phyloP scores from a whole-genome alignment of 2,329 filamentous ascomycete species.

The Diaporthe humulicola region DNA sequence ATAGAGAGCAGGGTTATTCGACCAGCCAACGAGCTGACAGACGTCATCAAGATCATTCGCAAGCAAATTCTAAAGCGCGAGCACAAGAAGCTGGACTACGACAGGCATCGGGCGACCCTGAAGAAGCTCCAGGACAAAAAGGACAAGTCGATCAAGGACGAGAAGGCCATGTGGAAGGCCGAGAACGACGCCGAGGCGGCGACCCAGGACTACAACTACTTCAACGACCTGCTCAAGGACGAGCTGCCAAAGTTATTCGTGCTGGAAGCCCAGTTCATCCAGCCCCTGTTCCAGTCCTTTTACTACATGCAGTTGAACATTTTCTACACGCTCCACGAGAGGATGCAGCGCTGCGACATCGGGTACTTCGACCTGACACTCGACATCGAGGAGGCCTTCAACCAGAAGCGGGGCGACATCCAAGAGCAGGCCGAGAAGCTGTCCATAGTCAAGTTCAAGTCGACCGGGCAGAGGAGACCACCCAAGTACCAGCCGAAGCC shows the following conservation, averaged over 20 bases:
- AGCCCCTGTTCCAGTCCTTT: slow-evolving; percentile 97
- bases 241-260: slow-evolving; percentile 94
- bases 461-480: slow-evolving; percentile 77
- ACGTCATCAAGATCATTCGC: slow-evolving; percentile 94
- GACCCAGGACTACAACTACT: slow-evolving; percentile 97
- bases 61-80: slow-evolving; percentile 92
- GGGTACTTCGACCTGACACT: slow-evolving; percentile 95
- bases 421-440: slow-evolving; percentile 88
- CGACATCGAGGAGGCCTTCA: slow-evolving; percentile 92
- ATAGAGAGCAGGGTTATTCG: slow-evolving; percentile 92
- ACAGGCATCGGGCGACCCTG: slow-evolving; percentile 83
- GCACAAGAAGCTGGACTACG: slow-evolving; percentile 97
- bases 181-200: slow-evolving; percentile 92
- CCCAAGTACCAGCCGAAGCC: slow-evolving; percentile 72
- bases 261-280: slow-evolving; percentile 94
- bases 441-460: slow-evolving; percentile 91
- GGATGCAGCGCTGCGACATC: slow-evolving; percentile 97
- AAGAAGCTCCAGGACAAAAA: slow-evolving; percentile 99
- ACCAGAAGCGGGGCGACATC: slow-evolving; percentile 88
- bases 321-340: slow-evolving; percentile 98
- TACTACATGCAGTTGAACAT: slow-evolving; percentile 99
- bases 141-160: slow-evolving; percentile 94
- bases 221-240: slow-evolving; percentile 96
- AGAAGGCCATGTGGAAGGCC: slow-evolving; percentile 96
- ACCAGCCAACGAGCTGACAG: slow-evolving; percentile 91